Evolutionary conservation across 768 basidiomycete genomes (phyloP), one percentile per base, ranked within the genome.

Genomic region (Suillus ampliporus): DNA sequence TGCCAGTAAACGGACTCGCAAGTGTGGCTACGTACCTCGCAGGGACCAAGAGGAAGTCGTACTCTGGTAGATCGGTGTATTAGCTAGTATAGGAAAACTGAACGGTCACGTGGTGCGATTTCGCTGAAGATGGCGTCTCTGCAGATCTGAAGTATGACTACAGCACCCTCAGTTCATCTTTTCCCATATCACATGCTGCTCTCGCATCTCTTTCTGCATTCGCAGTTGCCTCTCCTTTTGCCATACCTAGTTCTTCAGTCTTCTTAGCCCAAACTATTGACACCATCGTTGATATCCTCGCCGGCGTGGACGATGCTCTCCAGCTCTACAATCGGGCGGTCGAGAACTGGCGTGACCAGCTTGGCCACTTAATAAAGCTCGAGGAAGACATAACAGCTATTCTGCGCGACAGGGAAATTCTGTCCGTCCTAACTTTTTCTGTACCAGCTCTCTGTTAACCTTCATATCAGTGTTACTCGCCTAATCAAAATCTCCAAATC

Each of bases 401-500:
- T 58, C 77, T 91, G 63, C 78, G 90, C 5, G 92, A 94, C 74
- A 79, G 90, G 50, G 92, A 94, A 68, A 94, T 95, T 65, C 81
- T 94, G 92, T 93, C 65, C 70, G 90, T 82, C 23, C 37, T 17
- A 26, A 11, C 7, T 26, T 11, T 50, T 53, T 7, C 52, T 53
- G 11, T 21, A 46, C 40, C 37, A 41, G 5, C 17, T 19, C 48
- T 31, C 58, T 34, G 31, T 40, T 50, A 5, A 56, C 13, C 28
- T 60, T 38, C 28, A 11, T 7, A 37, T 8, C 65, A 94, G 92
- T 2, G 88, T 94, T 21, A 92, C 89, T 2, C 85, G 92, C 10
- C 83, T 94, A 52, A 86, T 94, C 68, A 94, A 94, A 69, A 86
- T 85, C 3, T 91, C 91, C 28, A 91, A 89, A 67, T 77, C 80